Conservation (phyloP, 225 moss, liverwort and hornwort genomes). For the Rhytidiadelphus loreus region DNA sequence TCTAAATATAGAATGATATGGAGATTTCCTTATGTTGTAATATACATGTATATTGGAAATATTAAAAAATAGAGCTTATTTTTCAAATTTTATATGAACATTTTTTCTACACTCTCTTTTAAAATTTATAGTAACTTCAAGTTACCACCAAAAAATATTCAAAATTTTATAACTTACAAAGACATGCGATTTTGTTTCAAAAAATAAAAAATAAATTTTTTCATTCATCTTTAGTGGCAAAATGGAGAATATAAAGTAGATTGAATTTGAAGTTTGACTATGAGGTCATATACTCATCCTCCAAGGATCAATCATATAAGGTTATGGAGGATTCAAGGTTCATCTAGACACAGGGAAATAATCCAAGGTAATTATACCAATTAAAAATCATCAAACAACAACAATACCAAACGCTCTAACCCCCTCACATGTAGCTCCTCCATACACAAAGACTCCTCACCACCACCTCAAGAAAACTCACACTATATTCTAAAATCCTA, state of each 20-base stretch:
- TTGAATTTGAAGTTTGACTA: not conserved
- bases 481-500: not conserved
- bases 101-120: fast-evolving
- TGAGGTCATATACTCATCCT: fast-evolving
- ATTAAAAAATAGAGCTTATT: not conserved
- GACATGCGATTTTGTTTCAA: fast-evolving
- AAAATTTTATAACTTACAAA: not conserved
- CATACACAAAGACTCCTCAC: not conserved
- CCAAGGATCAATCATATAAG: not conserved
- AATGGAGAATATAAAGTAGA: fast-evolving
- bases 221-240: not conserved
- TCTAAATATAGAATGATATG: not conserved
- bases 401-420: not conserved
- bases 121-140: not conserved
- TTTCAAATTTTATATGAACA: not conserved
- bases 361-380: fast-evolving
- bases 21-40: not conserved
- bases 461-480: not conserved
- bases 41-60: fast-evolving
- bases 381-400: not conserved
- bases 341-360: fast-evolving
- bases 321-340: fast-evolving
- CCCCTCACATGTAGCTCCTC: not conserved
- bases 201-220: not conserved
- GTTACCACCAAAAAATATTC: not conserved